Evolutionary conservation across 2,329 filamentous ascomycete genomes (phyloP), one percentile per base, ranked within the genome.

Genomic region (Venturiaceae sp.): DNA sequence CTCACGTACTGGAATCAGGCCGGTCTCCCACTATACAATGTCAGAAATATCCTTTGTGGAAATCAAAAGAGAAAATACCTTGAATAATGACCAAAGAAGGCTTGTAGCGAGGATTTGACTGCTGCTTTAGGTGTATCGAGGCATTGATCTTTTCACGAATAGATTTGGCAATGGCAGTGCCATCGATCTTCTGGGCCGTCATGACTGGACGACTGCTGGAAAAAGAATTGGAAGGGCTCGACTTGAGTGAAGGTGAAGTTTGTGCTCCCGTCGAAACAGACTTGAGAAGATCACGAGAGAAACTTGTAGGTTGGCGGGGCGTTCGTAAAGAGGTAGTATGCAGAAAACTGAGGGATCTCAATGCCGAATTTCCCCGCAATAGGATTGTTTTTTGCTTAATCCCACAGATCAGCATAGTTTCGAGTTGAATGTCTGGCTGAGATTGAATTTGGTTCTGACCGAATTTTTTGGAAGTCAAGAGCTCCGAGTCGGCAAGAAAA

Each of bases 11-110:
- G 37, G 92, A 96, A 77, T 99, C 94, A 64, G 89, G 90, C 67
- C 94, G 86, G 72, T 92, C 88, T 70, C 92, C 94, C 66, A 99
- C 94, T 94, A 66, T 62, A 62, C 59, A 61, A 53, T 37, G 34
- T 53, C 34, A 53, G 11, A 14, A 8, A 13, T 23, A 4, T 9
- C 47, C 16, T 41, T 59, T 44, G 46, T 6, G n/a, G n/a, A 60
- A 19, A 55, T 26, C 23, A 46, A 36, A 41, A 39, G 19, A 71
- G n/a, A 47, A 36, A 81, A 66, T 73, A 92, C 90, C 88, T 83
- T 99, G 94, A 64, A 99, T 87, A 72, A 99, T 99, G 72, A 91
- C 94, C 71, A 99, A 80, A 64, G 83, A 88, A 56, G 94, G 94
- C 76, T 86, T 85, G 79, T 91, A 99, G 66, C 91, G 83, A 41